These are phyloP conservation scores for Nitzschia inconspicua DNA, from an alignment of 108 stramenopile species.

Conservation along the genomic window DNA sequence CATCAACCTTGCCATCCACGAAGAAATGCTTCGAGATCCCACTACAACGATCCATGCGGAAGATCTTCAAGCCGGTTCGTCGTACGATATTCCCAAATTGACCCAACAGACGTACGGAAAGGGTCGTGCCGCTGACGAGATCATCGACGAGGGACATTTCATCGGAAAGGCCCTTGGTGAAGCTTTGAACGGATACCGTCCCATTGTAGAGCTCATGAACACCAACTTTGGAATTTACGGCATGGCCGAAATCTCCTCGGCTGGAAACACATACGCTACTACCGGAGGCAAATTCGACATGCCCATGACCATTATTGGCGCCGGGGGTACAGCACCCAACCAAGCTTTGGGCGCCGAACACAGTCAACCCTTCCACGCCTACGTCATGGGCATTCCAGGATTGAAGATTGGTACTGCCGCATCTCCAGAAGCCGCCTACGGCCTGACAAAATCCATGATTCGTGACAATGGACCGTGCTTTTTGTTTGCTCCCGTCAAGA, in stretches of 20 bases:
- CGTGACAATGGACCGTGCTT: constrained; percentile 98
- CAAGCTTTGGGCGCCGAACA: constrained; percentile 98
- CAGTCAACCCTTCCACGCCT: constrained; percentile 98
- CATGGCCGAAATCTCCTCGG: constrained; percentile 96
- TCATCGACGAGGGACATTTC: constrained; percentile 99
- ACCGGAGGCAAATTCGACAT: constrained; percentile 98
- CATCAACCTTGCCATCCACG: constrained; percentile 97
- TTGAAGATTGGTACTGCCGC: constrained; percentile 97
- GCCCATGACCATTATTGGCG: constrained; percentile 99
- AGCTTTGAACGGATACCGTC: constrained; percentile 97
- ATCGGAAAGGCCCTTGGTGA: constrained; percentile 98
- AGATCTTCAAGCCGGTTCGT: constrained; percentile 97
- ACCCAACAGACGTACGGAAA: constrained; percentile 97
- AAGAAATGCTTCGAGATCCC: constrained; percentile 99
- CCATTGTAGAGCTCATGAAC: constrained; percentile 99
- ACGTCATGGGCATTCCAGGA: constrained; percentile 99
- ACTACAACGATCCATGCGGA: constrained; percentile 97
- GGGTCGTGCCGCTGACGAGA: constrained; percentile 95
- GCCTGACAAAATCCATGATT: constrained; percentile 97
- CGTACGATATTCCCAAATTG: constrained; percentile 97
- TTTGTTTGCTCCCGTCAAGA: constrained; percentile 96
- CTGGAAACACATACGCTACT: constrained; percentile 98
- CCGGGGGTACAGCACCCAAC: constrained; percentile 97
- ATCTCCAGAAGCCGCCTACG: constrained; percentile 95
- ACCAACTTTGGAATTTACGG: constrained; percentile 99